phyloP scores from a whole-genome alignment of 306 rosid genomes.

The Corylus americana region DNA sequence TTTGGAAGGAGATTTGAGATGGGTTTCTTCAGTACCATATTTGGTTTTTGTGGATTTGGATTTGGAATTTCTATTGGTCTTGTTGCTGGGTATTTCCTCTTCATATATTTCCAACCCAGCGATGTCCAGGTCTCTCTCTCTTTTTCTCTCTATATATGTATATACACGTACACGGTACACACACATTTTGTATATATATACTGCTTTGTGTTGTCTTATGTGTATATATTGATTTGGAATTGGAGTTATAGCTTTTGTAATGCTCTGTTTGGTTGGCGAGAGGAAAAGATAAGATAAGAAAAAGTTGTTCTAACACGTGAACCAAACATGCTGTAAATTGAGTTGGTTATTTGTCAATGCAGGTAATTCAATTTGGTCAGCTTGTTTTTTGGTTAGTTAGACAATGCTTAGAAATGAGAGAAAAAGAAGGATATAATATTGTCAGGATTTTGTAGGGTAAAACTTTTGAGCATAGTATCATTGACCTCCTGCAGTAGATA shows the following conservation, averaged over 20 bases:
- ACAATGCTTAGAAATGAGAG: not conserved
- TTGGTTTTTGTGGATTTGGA: slow-evolving; percentile 83
- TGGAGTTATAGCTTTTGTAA: not conserved
- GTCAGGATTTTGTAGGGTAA: not conserved
- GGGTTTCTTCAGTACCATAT: slow-evolving; percentile 75
- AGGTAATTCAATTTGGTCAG: not conserved
- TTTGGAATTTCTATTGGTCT: slow-evolving; percentile 76
- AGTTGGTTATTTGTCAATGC: not conserved
- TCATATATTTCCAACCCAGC: slow-evolving; percentile 61
- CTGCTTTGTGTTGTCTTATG: not conserved
- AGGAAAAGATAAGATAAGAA: not conserved
- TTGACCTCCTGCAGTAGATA: not conserved
- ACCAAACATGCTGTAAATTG: not conserved
- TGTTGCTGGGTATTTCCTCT: slow-evolving; percentile 74
- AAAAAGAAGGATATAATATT: not conserved
- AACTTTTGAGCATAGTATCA: not conserved
- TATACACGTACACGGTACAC: not conserved
- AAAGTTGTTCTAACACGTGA: not conserved
- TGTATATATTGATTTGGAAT: not conserved
- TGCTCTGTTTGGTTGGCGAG: slow-evolving; percentile 23
- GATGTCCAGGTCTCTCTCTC: slow-evolving; percentile 57
- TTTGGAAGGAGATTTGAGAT: slow-evolving; percentile 36
- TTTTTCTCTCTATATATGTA: not conserved
- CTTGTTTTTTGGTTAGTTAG: not conserved
- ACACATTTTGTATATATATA: not conserved